phyloP scores from a whole-genome alignment of 352 stramenopile species.

The Stramenopiles sp. region DNA sequence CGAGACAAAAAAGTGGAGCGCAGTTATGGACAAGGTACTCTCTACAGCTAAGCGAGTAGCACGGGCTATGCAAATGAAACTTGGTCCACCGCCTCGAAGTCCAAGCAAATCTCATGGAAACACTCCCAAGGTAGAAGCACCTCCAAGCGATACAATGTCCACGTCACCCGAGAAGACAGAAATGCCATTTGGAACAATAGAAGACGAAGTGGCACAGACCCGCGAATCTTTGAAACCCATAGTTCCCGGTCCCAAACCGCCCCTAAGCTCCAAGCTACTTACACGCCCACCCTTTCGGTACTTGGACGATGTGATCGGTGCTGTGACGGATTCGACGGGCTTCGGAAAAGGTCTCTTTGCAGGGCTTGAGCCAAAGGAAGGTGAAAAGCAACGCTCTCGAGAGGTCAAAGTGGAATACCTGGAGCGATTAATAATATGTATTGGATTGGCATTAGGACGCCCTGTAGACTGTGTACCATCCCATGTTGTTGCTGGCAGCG shows the following conservation, averaged over 20 bases:
- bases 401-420: conserved; percentile 50
- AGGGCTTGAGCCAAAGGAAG: neutral
- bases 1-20: neutral
- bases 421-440: conserved; percentile 59
- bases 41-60: neutral
- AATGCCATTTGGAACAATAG: neutral
- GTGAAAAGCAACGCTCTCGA: conserved; percentile 54
- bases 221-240: neutral
- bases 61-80: neutral
- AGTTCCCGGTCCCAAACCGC: conserved; percentile 45
- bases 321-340: conserved; percentile 50
- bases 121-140: neutral
- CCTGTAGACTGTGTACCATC: conserved; percentile 46
- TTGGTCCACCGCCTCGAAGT: neutral
- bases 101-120: neutral
- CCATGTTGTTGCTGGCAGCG: conserved; percentile 57
- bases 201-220: neutral
- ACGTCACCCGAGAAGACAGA: neutral
- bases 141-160: neutral
- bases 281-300: conserved; percentile 86
- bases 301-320: conserved; percentile 75
- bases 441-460: conserved; percentile 37
- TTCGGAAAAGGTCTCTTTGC: conserved; percentile 62
- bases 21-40: neutral
- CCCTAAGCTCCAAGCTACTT: conserved; percentile 80